Evolutionary conservation across 805 yeast genomes (phyloP), one percentile per base, ranked within the genome.

Genomic region (Naumovozyma baii): DNA sequence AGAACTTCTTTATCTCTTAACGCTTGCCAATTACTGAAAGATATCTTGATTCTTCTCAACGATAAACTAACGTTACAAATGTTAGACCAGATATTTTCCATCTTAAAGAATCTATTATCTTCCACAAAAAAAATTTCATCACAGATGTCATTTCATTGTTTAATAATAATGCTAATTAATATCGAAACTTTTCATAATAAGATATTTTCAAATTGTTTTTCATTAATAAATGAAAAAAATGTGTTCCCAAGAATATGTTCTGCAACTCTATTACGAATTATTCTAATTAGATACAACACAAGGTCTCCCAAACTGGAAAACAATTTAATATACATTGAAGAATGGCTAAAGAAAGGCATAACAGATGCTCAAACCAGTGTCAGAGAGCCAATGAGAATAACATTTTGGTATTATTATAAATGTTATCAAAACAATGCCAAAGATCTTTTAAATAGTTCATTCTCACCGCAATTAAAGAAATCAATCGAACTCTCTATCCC

Each of bases 311-410:
- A 44, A 63, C 43, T 54, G 60, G 39, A 82, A 70, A 14, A 49
- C 59, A 46, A 50, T n/a, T 32, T 48, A 7, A 28, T 52, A 15
- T 3, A 57, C 40, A 51, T 79, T 1, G 78, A 67, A 26, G 73
- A 68, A 35, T 64, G 78, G 45, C 52, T 85, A 1, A 44, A 62
- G 3, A 78, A 74, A 48, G 80, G 90, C 16, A 64, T 92, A 1
- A 55, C 74, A 1, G 97, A 88, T 57, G 84, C 95, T 0, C 81
- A 82, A 42, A 85, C 88, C 0, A 64, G 73, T 0, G 96, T 84
- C 0, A 70, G 96, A 47, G 94, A 78, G 50, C 65, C 76, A 0
- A 83, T 80, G 66, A 72, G 95, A 55, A 64, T 68, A 2, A 69
- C 86, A 0, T 90, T 72, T 51, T 88, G 96, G 96, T 65, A 73